Base-by-base conservation (phyloP, 2,329 filamentous ascomycete genomes). In the Grosmannia penicillata region DNA sequence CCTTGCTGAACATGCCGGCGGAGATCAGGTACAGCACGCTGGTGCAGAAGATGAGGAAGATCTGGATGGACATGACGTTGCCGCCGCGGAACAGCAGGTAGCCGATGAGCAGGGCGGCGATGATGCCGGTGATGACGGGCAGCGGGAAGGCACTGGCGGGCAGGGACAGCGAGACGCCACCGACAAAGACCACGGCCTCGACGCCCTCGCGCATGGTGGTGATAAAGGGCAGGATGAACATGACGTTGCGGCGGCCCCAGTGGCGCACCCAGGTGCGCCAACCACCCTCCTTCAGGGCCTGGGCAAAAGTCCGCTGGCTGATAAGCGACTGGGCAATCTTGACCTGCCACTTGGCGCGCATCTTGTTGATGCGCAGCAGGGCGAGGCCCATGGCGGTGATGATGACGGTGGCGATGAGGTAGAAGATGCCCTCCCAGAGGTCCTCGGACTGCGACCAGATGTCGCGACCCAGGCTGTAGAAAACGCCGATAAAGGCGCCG, bases 201-300 rank as follows among this genome's bases (percentile, higher is more conserved):
- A 93, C 71, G 3, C 85, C 86, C 56, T 93, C 85, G 26, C 86
- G 68, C 13, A 93, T 61, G n/a, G 91, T 80, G 0, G 85, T 93
- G 53, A 93, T 68, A 57, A 93, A 93, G 1, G 86, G 86, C 39
- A 93, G 63, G 33, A 83, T 58, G 55, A 93, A 91, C 80, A 93
- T 84, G 51, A 78, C 75, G 53, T 93, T 91, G 56, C 82, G 85
- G 39, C 47, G 47, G 22, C 37, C 34, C 39, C 42, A 43, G 56
- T 87, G 78, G 17, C 80, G 80, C 45, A 86, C 36, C 50, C 62
- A 61, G 17, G 15, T 23, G 13, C 34, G 4, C 19, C 29, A 30
- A n/a, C 48, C 62, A 32, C 18, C 17, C 30, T 44, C 31, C n/a
- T n/a, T n/a, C n/a, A n/a, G n/a, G n/a, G n/a, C n/a, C n/a, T n/a